phyloP scores from a whole-genome alignment of 257 asterid genomes.

The Forsythia viridissima region DNA sequence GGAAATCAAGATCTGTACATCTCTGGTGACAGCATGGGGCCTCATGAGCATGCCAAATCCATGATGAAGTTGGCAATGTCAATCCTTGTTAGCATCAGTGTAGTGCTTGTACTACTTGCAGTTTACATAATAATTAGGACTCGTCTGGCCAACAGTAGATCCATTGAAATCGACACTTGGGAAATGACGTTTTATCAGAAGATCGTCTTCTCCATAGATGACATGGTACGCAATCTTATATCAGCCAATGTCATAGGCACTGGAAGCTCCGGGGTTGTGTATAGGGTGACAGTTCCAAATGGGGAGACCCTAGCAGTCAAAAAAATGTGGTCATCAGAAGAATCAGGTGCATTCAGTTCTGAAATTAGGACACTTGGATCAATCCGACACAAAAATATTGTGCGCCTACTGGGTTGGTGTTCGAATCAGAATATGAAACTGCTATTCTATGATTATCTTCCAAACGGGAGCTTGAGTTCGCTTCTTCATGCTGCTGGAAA shows the following conservation, averaged over 20 bases:
- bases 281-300: slow-evolving; percentile 58
- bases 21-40: slow-evolving; percentile 41
- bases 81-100: slow-evolving; percentile 76
- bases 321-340: slow-evolving; percentile 60
- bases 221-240: slow-evolving; percentile 62
- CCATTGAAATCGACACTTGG: slow-evolving; percentile 58
- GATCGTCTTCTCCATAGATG: slow-evolving; percentile 70
- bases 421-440: slow-evolving; percentile 73
- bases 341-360: slow-evolving; percentile 44
- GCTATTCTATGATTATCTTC: slow-evolving; percentile 84
- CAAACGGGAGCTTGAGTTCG: slow-evolving; percentile 94
- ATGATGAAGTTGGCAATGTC: slow-evolving; percentile 86
- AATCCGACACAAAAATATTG: slow-evolving; percentile 87
- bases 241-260: slow-evolving; percentile 92
- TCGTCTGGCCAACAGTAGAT: slow-evolving; percentile 38
- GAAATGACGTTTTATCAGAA: slow-evolving; percentile 85
- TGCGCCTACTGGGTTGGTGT: slow-evolving; percentile 90
- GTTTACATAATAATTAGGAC: slow-evolving; percentile 54
- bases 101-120: slow-evolving; percentile 68
- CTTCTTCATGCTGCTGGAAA: slow-evolving; percentile 87
- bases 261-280: slow-evolving; percentile 97
- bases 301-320: slow-evolving; percentile 50
- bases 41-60: slow-evolving; percentile 41
- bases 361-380: slow-evolving; percentile 59
- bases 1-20: slow-evolving; percentile 68